phyloP scores from a whole-genome alignment of 2,329 filamentous ascomycete genomes.

The Aspergillus costaricaensis region DNA sequence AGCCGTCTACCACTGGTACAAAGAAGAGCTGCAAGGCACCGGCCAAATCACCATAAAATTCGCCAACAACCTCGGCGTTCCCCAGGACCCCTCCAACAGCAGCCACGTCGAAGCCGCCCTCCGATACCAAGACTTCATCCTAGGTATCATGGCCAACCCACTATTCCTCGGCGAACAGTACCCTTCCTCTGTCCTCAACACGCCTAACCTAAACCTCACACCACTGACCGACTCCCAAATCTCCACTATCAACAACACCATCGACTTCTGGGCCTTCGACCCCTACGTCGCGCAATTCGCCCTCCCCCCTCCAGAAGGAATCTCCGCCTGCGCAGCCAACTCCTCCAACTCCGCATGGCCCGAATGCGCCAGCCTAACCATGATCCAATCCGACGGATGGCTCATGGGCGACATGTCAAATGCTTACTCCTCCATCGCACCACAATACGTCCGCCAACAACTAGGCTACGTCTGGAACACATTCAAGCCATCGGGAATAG shows the following conservation, averaged over 20 bases:
- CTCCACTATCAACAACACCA: conserved; percentile 51
- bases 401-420: conserved; percentile 60
- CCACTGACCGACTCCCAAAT: conserved; percentile 53
- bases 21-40: conserved; percentile 47
- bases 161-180: conserved; percentile 51
- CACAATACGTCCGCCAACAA: conserved; percentile 48
- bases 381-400: conserved; percentile 55
- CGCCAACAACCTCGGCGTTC: conserved; percentile 56
- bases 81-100: conserved; percentile 36
- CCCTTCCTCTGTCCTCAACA: conserved; percentile 45
- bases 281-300: conserved; percentile 60
- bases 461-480: conserved; percentile 63
- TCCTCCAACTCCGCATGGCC: conserved; percentile 49
- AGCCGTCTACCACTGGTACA: conserved; percentile 43
- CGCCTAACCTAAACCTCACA: conserved; percentile 43
- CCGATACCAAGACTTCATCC: conserved; percentile 76
- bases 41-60: conserved; percentile 45
- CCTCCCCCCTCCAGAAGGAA: conserved; percentile 49
- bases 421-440: conserved; percentile 61
- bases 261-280: conserved; percentile 60
- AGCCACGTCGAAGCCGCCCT: conserved; percentile 84
- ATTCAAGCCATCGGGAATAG: conserved; percentile 50
- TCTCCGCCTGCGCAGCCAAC: conserved; percentile 53
- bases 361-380: conserved; percentile 55
- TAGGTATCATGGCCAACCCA: conserved; percentile 48